Conservation (phyloP, 352 stramenopile genomes). For the Globisporangium acanthophoron region DNA sequence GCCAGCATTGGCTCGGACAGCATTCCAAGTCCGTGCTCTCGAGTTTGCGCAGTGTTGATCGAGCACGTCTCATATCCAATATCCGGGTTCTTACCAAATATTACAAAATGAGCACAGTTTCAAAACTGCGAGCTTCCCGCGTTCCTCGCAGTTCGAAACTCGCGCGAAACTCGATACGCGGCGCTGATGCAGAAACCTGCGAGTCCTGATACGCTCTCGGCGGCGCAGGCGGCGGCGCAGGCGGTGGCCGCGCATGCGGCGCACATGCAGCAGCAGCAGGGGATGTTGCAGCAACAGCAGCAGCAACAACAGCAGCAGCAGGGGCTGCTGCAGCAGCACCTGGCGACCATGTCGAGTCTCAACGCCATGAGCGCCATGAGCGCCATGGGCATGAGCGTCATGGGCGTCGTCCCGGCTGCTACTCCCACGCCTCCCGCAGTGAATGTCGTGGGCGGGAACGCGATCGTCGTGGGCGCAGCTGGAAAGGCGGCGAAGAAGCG, state of each 20-base stretch:
- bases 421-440: no score
- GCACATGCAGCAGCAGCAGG: constrained; percentile 11
- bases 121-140: not conserved
- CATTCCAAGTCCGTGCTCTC: no score
- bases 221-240: not conserved
- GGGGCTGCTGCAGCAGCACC: constrained; percentile 14
- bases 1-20: no score
- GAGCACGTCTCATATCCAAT: no score
- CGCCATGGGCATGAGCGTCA: constrained; percentile 10
- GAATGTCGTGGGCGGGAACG: not conserved
- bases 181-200: constrained; percentile 64
- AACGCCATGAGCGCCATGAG: constrained; percentile 15
- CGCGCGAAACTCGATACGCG: not conserved
- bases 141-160: not conserved
- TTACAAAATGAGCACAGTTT: not conserved
- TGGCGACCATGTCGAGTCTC: constrained; percentile 16
- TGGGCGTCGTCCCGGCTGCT: not conserved
- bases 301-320: constrained; percentile 17
- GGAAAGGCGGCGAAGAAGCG: constrained; percentile 21
- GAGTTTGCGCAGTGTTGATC: no score
- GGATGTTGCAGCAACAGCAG: constrained; percentile 15
- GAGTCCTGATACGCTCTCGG: constrained; percentile 69
- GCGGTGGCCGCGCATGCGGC: not conserved
- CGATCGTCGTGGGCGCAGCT: not conserved
- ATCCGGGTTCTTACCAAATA: no score